Percentiles rank a stretch among this genome's conserved stretches.
phyloP scores from a whole-genome alignment of 495 filamentous ascomycete genomes.

The Penicillium subrubescens region DNA sequence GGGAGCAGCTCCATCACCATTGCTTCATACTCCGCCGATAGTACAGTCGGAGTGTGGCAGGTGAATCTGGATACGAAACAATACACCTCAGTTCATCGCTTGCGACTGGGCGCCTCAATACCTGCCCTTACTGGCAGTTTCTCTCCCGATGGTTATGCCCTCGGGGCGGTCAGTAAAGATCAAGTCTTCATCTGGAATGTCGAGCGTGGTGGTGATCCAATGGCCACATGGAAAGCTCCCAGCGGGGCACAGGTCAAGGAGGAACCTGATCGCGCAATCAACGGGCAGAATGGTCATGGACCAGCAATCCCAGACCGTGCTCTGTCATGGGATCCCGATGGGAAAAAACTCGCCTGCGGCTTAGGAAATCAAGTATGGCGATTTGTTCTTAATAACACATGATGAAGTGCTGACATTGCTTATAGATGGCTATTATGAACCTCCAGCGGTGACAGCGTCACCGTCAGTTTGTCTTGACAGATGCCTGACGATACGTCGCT shows the following conservation, averaged over 20 bases:
- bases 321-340: slow-evolving; percentile 75
- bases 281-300: slow-evolving; percentile 45
- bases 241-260: slow-evolving; percentile 32
- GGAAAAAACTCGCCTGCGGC: slow-evolving; percentile 73
- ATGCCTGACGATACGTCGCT: not conserved
- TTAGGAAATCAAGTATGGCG: slow-evolving; percentile 65
- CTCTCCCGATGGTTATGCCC: slow-evolving; percentile 70
- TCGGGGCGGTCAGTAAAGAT: slow-evolving; percentile 68
- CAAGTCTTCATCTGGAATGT: slow-evolving; percentile 72
- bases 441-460: slow-evolving; percentile 40
- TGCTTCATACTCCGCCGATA: slow-evolving; percentile 56
- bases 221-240: slow-evolving; percentile 61
- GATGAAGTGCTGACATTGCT: slow-evolving; percentile 6
- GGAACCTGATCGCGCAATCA: slow-evolving; percentile 34
- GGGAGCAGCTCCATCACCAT: slow-evolving; percentile 37
- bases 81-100: slow-evolving; percentile 56
- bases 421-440: slow-evolving; percentile 48
- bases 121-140: slow-evolving; percentile 67
- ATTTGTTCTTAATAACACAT: not conserved
- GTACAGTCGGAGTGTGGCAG: slow-evolving; percentile 71
- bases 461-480: not conserved
- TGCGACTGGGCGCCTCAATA: slow-evolving; percentile 46
- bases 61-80: slow-evolving; percentile 59
- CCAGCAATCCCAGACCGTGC: slow-evolving; percentile 47
- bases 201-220: slow-evolving; percentile 64